Evolutionary conservation across 2,329 filamentous ascomycete species (phyloP), one percentile per base, ranked within the genome.

Genomic region (Sporothrix phasma): DNA sequence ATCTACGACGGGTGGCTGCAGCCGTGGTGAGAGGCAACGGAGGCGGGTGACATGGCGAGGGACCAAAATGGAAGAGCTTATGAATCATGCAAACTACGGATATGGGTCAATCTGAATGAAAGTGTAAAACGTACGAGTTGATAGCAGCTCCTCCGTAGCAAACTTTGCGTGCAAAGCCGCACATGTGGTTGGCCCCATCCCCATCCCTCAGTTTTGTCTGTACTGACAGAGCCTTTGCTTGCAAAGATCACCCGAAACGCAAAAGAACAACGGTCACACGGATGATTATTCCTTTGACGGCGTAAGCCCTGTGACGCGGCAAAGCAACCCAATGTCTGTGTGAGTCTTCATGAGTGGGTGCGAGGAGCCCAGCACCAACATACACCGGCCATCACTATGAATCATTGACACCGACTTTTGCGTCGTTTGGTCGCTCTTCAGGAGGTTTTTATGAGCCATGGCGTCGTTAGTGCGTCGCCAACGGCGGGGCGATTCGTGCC

Each of bases 1-100:
- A 70, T 74, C 15, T 83, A 81, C 67, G 70, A 73, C 3, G 54
- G 56, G 17, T 59, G 56, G 56, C 24, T 59, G 39, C 26, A 59
- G 39, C 13, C 19, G 15, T 2, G 37, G 29, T 56, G 13, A 39
- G 19, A 31, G 15, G 15, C 29, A 2, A 3, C 0, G 19, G 7
- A 37, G 34, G 5, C 2, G 17, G 24, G 51, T 56, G 51, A 56
- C n/a, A n/a, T 17, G 8, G 51, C 2, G 51, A 22, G 51, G 47
- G 39, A 37, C 15, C 5, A 54, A 39, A 24, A 39, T 8, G 13
- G 22, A 17, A 53, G 13, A 29, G 19, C 24, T 37, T 15, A 56
- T 34, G 31, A 39, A 39, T 24, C 5, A 39, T 2, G 31, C 31
- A 39, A 37, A n/a, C n/a, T n/a, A n/a, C n/a, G n/a, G n/a, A n/a